A percentile compares a stretch with the other conserved stretches of the same genome.
These are phyloP conservation scores for Rhizopogon roseolus DNA, from an alignment of 768 basidiomycete species.

Conservation along the genomic window DNA sequence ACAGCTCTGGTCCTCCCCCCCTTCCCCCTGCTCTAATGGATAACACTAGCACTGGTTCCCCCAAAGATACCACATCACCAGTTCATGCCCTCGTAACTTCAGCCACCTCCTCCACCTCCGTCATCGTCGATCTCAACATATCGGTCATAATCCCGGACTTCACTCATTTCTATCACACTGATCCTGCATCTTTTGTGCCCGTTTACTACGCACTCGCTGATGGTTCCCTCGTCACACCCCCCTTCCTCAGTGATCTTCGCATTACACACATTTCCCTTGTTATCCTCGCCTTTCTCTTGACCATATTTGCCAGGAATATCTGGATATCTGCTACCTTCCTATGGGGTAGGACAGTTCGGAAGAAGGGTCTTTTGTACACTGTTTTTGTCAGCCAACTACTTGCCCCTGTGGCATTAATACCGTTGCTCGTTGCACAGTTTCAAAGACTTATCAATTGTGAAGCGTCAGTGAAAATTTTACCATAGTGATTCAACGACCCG, in stretches of 20 bases:
- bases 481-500: background rate
- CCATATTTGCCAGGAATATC: conserved; percentile 51
- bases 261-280: conserved; percentile 40
- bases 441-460: conserved; percentile 36
- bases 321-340: conserved; percentile 46
- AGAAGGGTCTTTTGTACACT: conserved; percentile 53
- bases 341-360: conserved; percentile 49
- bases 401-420: conserved; percentile 38
- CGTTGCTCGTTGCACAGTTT: conserved; percentile 45
- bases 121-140: conserved; percentile 47
- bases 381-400: conserved; percentile 52
- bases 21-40: too few species aligned
- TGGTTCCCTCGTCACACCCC: conserved; percentile 53
- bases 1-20: background rate
- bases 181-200: conserved; percentile 44
- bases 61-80: background rate
- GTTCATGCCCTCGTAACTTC: background rate
- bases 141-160: conserved; percentile 46
- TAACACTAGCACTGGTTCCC: background rate
- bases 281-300: conserved; percentile 42
- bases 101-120: conserved; percentile 12
- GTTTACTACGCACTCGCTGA: conserved; percentile 42
- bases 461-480: conserved; percentile 31
- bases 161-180: conserved; percentile 34
- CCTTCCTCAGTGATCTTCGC: conserved; percentile 38